Evolutionary conservation across 768 basidiomycete genomes (phyloP).

Genomic region (Lactarius vividus): DNA sequence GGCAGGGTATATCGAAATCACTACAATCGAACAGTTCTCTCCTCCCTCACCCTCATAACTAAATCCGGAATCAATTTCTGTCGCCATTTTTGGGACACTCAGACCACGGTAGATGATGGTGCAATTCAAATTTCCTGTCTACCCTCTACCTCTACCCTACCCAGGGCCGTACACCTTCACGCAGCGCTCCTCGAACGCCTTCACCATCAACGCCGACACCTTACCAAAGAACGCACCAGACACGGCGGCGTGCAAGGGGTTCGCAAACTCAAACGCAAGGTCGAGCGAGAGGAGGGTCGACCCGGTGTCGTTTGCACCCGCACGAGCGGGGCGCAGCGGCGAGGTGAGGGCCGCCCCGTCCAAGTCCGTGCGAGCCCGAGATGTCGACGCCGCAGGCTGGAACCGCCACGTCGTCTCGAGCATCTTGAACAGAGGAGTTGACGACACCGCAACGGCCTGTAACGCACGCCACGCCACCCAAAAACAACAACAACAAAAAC

Average conservation of each 20-base stretch:
- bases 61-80: neutral
- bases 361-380: slow-evolving; percentile 41
- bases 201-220: slow-evolving; percentile 84
- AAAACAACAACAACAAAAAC: too few relatives aligned
- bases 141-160: neutral
- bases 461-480: too few relatives aligned
- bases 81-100: neutral
- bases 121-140: neutral
- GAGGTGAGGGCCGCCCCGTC: slow-evolving; percentile 20
- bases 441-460: slow-evolving; percentile 69
- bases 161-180: slow-evolving; percentile 61
- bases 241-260: slow-evolving; percentile 80
- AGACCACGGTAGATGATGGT: too few relatives aligned
- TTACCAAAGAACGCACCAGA: slow-evolving; percentile 83
- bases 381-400: slow-evolving; percentile 46
- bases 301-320: slow-evolving; percentile 32
- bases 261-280: slow-evolving; percentile 82
- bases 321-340: neutral
- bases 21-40: neutral
- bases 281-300: slow-evolving; percentile 85
- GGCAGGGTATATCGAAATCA: neutral
- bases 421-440: slow-evolving; percentile 70
- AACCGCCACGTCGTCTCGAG: slow-evolving; percentile 75
- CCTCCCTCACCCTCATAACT: neutral
- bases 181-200: slow-evolving; percentile 90